phyloP scores from a whole-genome alignment of 2,329 filamentous ascomycete genomes.

The Chaetomium strumarium region DNA sequence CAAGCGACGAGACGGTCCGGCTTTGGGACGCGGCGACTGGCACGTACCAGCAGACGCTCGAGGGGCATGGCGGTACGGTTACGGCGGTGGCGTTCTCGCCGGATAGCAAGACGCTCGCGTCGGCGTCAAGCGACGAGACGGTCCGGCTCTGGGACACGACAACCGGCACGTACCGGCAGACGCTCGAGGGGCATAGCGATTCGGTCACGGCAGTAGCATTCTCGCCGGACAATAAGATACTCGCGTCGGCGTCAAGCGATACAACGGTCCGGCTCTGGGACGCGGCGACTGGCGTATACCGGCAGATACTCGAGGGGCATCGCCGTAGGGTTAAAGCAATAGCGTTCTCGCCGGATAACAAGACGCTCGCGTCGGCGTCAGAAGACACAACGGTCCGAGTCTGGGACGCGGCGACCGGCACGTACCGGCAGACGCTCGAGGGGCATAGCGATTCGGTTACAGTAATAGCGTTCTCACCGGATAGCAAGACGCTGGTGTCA shows the following conservation, averaged over 20 bases:
- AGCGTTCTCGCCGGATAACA: neutral
- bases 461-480: slow-evolving; percentile 19
- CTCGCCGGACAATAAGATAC: slow-evolving; percentile 14
- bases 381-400: neutral
- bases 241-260: too few species aligned
- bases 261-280: too few species aligned
- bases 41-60: slow-evolving; percentile 10
- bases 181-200: slow-evolving; percentile 17
- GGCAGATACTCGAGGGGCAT: too few species aligned
- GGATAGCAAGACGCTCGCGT: slow-evolving; percentile 8
- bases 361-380: neutral
- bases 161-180: slow-evolving; percentile 14
- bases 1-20: neutral
- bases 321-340: too few species aligned
- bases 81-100: slow-evolving; percentile 12
- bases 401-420: slow-evolving; percentile 8
- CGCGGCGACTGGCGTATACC: too few species aligned
- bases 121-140: slow-evolving; percentile 5
- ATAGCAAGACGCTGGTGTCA: slow-evolving; percentile 7
- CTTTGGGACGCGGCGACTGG: slow-evolving; percentile 11
- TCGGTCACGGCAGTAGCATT: slow-evolving; percentile 15
- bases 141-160: slow-evolving; percentile 16
- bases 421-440: slow-evolving; percentile 7
- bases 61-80: slow-evolving; percentile 12
- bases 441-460: slow-evolving; percentile 14